Evolutionary conservation across 805 yeast species (phyloP).

Genomic region (Teunomyces gatunensis): DNA sequence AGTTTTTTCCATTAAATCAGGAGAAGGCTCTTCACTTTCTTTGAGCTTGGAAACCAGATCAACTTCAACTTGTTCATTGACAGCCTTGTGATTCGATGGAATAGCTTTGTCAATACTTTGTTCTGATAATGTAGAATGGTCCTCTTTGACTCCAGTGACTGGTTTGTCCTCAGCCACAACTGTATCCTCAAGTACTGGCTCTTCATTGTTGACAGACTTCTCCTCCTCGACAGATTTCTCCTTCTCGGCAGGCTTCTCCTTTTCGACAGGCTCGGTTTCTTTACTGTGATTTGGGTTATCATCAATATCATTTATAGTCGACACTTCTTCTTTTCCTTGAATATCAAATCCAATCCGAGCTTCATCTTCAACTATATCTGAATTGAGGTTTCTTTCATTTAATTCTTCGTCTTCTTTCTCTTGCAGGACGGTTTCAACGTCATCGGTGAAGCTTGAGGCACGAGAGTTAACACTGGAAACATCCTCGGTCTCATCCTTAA

Average conservation of each 20-base stretch:
- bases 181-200: too few relatives aligned
- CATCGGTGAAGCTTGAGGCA: slow-evolving; percentile 28
- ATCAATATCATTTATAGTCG: too few relatives aligned
- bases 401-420: slow-evolving; percentile 18
- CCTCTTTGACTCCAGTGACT: too few relatives aligned
- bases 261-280: too few relatives aligned
- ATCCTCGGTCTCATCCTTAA: slow-evolving; percentile 25
- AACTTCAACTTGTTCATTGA: background rate
- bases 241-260: too few relatives aligned
- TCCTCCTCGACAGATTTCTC: too few relatives aligned
- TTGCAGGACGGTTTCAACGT: slow-evolving; percentile 28
- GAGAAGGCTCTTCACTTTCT: background rate
- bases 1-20: background rate
- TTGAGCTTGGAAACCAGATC: background rate
- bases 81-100: too few relatives aligned
- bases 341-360: background rate
- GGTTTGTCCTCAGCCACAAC: too few relatives aligned
- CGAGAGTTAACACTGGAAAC: slow-evolving; percentile 12
- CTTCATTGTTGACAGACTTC: too few relatives aligned
- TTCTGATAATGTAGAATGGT: too few relatives aligned
- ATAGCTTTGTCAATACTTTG: too few relatives aligned
- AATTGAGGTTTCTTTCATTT: background rate
- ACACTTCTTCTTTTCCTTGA: background rate
- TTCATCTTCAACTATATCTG: background rate
- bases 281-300: too few relatives aligned